These are phyloP conservation scores for Fusarium albosuccineum DNA, from an alignment of 2,329 filamentous ascomycete genomes.

Conservation along the genomic window DNA sequence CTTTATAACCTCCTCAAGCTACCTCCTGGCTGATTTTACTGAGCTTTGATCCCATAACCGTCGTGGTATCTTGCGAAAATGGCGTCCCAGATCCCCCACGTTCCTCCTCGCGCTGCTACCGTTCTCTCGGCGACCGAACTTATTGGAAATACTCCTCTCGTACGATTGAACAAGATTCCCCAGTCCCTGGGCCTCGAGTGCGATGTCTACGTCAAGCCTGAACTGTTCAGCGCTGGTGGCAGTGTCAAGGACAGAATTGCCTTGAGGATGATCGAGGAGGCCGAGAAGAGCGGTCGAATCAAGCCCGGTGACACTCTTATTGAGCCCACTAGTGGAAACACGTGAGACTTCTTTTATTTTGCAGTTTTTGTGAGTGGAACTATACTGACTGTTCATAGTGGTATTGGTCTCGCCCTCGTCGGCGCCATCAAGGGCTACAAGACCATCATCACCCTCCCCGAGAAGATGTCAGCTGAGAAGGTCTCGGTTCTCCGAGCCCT, in stretches of 20 bases:
- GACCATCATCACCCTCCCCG: conserved; percentile 95
- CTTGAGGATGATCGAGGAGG: conserved; percentile 94
- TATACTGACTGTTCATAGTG: conserved; percentile 54
- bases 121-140: conserved; percentile 81
- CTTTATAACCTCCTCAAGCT: conserved; percentile 1
- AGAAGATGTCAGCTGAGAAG: conserved; percentile 99
- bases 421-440: conserved; percentile 96
- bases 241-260: conserved; percentile 96
- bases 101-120: conserved; percentile 52
- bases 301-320: conserved; percentile 98
- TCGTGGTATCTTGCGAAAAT: conserved; percentile 25
- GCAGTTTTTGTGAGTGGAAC: conserved; percentile 68
- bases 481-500: conserved; percentile 92
- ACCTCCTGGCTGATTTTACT: neutral
- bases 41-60: neutral
- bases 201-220: conserved; percentile 88
- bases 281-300: conserved; percentile 90
- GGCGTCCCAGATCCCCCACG: conserved; percentile 49
- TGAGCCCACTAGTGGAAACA: conserved; percentile 96
- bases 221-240: conserved; percentile 92
- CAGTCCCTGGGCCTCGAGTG: conserved; percentile 90
- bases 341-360: conserved; percentile 62
- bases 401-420: conserved; percentile 94
- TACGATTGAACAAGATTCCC: conserved; percentile 90
- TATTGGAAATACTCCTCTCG: conserved; percentile 92